Percentiles rank a stretch among this genome's conserved stretches.
Evolutionary conservation across 495 filamentous ascomycete genomes (phyloP).

Genomic region (Aspergillus homomorphus): DNA sequence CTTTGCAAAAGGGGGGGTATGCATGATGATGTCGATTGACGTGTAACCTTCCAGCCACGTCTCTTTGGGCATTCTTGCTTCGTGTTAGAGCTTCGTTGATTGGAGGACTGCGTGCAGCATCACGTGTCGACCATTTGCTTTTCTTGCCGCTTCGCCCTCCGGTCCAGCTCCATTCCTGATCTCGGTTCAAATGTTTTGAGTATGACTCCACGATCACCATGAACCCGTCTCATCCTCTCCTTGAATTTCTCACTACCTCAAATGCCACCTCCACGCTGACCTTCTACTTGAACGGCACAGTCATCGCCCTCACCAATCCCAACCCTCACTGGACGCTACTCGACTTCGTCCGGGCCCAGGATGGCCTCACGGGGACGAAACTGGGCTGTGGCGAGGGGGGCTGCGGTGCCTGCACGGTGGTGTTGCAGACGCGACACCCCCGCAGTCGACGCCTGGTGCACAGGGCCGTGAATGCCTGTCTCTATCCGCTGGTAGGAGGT

Average conservation of each 20-base stretch:
- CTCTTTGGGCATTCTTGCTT: background rate
- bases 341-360: slow-evolving; percentile 47
- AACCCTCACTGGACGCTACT: slow-evolving; percentile 40
- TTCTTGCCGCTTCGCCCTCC: background rate
- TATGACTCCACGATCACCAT: background rate
- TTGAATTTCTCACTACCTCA: slow-evolving; percentile 3
- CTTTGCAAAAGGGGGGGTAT: background rate
- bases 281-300: slow-evolving; percentile 34
- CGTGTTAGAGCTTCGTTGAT: background rate
- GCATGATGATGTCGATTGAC: background rate
- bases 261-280: slow-evolving; percentile 27
- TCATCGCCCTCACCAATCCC: slow-evolving; percentile 23
- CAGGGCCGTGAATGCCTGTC: slow-evolving; percentile 85
- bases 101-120: background rate
- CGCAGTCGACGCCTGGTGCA: slow-evolving; percentile 73
- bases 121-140: background rate
- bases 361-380: slow-evolving; percentile 49
- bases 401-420: slow-evolving; percentile 95
- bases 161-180: background rate
- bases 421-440: slow-evolving; percentile 26
- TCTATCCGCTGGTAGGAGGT: slow-evolving; percentile 78
- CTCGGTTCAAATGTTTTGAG: background rate
- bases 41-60: too few relatives aligned
- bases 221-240: slow-evolving; percentile 15
- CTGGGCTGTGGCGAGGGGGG: slow-evolving; percentile 90